Conservation (phyloP, 2,329 filamentous ascomycete genomes). For the Nigrospora sphaerica region DNA sequence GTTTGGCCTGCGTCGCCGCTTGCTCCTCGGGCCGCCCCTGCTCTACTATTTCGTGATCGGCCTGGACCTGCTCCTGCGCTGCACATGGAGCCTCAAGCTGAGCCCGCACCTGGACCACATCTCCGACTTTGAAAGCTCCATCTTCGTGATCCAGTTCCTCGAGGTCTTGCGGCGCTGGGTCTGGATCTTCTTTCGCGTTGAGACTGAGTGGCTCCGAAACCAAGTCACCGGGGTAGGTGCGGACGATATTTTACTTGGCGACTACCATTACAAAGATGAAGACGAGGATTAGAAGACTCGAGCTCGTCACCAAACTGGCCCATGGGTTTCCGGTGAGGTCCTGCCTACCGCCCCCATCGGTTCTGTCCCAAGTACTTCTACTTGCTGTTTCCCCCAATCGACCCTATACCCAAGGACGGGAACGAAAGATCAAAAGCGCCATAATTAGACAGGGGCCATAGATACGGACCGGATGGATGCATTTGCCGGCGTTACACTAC, state of each 20-base stretch:
- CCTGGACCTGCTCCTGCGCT: conserved; percentile 74
- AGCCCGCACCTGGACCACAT: conserved; percentile 76
- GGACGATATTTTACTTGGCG: conserved; percentile 70
- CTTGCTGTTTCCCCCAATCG: too few species aligned
- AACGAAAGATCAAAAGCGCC: too few species aligned
- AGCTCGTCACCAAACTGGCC: background rate
- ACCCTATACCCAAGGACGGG: too few species aligned
- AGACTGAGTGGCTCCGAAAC: conserved; percentile 80
- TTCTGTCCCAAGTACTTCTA: too few species aligned
- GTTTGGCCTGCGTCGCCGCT: conserved; percentile 68
- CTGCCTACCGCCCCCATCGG: too few species aligned
- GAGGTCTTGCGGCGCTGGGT: conserved; percentile 88
- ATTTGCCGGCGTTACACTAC: too few species aligned
- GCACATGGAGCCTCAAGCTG: conserved; percentile 87
- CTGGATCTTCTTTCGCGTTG: conserved; percentile 94
- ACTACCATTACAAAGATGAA: conserved; percentile 57
- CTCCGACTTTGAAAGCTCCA: conserved; percentile 78
- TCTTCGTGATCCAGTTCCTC: conserved; percentile 80
- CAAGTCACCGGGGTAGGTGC: conserved; percentile 47
- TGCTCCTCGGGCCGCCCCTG: conserved; percentile 63
- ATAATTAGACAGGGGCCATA: too few species aligned
- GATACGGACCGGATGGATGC: too few species aligned
- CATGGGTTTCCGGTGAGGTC: too few species aligned
- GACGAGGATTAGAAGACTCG: conserved; percentile 31
- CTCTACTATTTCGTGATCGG: conserved; percentile 79